Percentiles rank a stretch among this genome's conserved stretches.
Evolutionary conservation across 192 early-diverging fungal genomes (phyloP).

Genomic region (Gamsiella multidivaricata): DNA sequence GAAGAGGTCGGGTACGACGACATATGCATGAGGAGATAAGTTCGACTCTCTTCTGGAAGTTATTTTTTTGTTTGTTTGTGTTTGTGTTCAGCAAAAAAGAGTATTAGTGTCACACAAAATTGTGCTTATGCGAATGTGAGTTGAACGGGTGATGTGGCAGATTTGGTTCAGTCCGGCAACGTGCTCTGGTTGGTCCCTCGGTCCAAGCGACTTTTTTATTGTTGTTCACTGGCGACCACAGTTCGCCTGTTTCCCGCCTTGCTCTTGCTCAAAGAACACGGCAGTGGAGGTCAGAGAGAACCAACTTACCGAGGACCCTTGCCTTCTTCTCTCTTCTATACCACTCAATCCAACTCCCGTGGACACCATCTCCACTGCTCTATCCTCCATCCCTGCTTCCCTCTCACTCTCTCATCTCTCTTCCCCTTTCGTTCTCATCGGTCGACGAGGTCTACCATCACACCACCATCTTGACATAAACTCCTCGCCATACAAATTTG

Average conservation of each 20-base stretch:
- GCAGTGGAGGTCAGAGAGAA: too few relatives aligned
- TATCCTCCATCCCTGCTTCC: neutral
- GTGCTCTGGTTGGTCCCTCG: slow-evolving; percentile 7
- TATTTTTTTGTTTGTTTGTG: too few relatives aligned
- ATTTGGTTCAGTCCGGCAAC: neutral
- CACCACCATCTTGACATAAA: neutral
- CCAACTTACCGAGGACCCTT: too few relatives aligned
- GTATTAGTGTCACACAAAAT: too few relatives aligned
- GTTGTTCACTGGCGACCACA: neutral
- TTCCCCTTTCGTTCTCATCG: neutral
- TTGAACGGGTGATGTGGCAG: too few relatives aligned
- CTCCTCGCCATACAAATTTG: neutral
- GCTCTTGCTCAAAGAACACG: too few relatives aligned
- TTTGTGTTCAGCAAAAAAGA: too few relatives aligned
- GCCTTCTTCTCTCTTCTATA: neutral
- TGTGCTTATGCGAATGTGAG: too few relatives aligned
- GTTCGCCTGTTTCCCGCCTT: neutral
- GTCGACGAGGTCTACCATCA: neutral
- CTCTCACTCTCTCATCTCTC: neutral
- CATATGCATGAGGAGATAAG: too few relatives aligned
- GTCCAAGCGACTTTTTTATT: neutral
- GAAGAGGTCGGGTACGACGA: too few relatives aligned
- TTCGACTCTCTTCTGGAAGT: too few relatives aligned
- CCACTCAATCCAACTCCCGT: neutral
- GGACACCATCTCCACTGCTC: too few relatives aligned